Conservation (phyloP, 768 basidiomycete species). For the Phanerochaete sordida region DNA sequence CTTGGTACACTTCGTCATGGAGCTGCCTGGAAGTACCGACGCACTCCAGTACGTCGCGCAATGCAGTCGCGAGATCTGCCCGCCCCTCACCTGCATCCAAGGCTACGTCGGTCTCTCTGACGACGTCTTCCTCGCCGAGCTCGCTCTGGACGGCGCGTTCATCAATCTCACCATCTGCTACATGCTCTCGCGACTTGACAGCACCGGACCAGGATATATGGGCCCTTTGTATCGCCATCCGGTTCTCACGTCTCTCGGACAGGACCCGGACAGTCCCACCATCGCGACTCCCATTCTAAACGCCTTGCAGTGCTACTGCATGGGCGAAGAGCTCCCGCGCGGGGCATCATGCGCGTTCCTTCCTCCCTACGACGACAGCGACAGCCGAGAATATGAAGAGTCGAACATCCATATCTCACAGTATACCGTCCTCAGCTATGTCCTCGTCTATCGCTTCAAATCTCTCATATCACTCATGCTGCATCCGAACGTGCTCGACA, state of each 20-base stretch:
- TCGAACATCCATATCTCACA: neutral
- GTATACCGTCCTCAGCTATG: neutral
- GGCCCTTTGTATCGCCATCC: neutral
- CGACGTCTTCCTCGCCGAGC: neutral
- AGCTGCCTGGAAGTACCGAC: neutral
- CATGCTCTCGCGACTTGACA: neutral
- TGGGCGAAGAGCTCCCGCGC: neutral
- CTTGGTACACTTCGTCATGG: neutral
- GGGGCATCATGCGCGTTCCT: neutral
- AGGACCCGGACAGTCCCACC: neutral
- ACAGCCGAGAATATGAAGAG: neutral
- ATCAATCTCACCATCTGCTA: neutral
- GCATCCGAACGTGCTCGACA: neutral
- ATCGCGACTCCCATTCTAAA: neutral
- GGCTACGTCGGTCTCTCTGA: neutral
- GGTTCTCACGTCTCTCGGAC: neutral
- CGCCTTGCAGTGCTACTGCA: neutral
- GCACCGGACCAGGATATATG: neutral
- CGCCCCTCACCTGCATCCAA: neutral
- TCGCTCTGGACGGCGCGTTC: neutral
- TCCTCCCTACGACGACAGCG: neutral
- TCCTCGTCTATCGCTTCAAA: neutral
- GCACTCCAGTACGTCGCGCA: neutral
- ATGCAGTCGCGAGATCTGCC: neutral
- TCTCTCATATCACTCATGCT: neutral